phyloP scores from a whole-genome alignment of 1,284 basidiomycete genomes.

The Volvariella surrecta region DNA sequence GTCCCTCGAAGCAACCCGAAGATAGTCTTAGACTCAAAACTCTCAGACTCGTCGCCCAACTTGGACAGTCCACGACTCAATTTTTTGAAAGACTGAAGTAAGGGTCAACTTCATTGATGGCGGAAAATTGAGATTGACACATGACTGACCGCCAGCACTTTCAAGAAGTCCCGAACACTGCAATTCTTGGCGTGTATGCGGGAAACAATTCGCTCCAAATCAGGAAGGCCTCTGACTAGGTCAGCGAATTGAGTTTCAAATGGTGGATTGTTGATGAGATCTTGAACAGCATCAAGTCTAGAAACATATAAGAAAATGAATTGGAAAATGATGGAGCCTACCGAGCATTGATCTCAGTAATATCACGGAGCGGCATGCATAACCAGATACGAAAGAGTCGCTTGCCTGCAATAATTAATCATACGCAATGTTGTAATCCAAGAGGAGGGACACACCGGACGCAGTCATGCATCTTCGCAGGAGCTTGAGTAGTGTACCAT shows the following conservation, averaged over 20 bases:
- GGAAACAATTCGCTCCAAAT: constrained; percentile 89
- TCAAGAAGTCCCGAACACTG: constrained; percentile 79
- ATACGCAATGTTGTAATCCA: constrained; percentile 5
- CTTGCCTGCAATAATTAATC: constrained; percentile 48
- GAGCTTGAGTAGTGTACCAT: constrained; percentile 80
- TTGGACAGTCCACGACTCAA: constrained; percentile 59
- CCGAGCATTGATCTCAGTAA: constrained; percentile 82
- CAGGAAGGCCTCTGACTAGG: constrained; percentile 76
- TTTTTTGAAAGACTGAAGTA: constrained; percentile 65
- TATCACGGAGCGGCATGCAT: constrained; percentile 79
- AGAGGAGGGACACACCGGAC: constrained; percentile 50
- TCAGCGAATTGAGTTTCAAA: constrained; percentile 73
- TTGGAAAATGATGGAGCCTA: constrained; percentile 20
- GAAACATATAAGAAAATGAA: constrained; percentile 6
- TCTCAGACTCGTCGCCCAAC: constrained; percentile 59
- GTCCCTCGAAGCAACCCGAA: constrained; percentile 69
- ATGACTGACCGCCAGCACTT: constrained; percentile 63
- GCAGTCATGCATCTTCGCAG: constrained; percentile 85
- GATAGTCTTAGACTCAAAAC: constrained; percentile 73
- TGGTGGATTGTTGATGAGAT: constrained; percentile 69
- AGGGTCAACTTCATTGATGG: background rate
- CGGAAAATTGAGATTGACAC: background rate
- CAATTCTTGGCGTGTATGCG: constrained; percentile 90
- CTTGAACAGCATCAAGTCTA: constrained; percentile 88
- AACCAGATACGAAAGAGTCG: constrained; percentile 92